These are phyloP conservation scores for Meripilus lineatus DNA, from an alignment of 1,284 basidiomycete genomes.

Conservation along the genomic window DNA sequence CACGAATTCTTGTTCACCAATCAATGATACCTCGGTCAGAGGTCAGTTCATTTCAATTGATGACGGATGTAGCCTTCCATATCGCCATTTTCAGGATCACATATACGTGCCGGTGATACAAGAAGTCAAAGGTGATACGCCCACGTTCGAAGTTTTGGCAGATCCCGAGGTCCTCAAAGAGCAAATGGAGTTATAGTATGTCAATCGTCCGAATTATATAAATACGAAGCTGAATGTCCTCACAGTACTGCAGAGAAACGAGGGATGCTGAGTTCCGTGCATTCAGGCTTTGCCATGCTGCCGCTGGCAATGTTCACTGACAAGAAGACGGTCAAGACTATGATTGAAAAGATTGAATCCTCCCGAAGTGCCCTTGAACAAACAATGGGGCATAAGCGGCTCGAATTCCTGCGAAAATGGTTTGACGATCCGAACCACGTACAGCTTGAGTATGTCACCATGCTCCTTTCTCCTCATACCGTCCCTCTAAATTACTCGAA, in stretches of 20 bases:
- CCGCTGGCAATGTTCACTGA: too few species aligned
- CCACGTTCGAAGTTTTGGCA: neutral
- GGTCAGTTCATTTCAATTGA: too few species aligned
- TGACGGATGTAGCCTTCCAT: too few species aligned
- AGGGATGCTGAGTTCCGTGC: neutral
- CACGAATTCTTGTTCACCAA: too few species aligned
- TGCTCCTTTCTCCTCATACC: too few species aligned
- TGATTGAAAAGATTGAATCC: too few species aligned
- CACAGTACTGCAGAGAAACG: neutral
- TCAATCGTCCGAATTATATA: neutral
- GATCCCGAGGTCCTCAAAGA: neutral
- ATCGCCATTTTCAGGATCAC: neutral
- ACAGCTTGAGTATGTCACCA: neutral
- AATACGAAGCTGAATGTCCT: neutral
- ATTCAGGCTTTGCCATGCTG: neutral
- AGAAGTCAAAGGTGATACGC: neutral
- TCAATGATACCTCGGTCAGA: too few species aligned
- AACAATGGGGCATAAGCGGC: neutral
- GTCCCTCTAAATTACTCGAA: too few species aligned
- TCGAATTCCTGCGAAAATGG: neutral
- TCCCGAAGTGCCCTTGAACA: too few species aligned
- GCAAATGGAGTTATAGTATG: neutral
- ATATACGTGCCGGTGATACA: neutral
- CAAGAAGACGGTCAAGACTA: too few species aligned
- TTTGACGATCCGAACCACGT: slow-evolving; percentile 4